Evolutionary conservation across 208 protist genomes (phyloP).

Genomic region (Willaertia magna): DNA sequence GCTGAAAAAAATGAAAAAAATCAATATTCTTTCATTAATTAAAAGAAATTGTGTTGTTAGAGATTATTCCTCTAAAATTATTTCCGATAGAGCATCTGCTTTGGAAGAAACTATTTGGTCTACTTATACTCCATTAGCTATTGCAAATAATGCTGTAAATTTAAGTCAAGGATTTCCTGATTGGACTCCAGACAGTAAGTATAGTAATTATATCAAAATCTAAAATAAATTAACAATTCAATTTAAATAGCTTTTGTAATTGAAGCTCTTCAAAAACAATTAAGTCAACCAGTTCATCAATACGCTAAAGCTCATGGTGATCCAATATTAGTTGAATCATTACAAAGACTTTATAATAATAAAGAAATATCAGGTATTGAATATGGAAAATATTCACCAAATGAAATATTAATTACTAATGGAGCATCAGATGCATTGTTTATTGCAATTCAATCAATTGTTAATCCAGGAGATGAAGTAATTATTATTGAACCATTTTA

Average conservation of each 20-base stretch:
- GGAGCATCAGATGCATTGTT: constrained; percentile 67
- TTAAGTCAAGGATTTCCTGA: constrained; percentile 77
- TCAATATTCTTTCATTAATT: no score
- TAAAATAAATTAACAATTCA: background rate
- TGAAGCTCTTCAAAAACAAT: background rate
- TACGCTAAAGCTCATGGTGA: constrained; percentile 58
- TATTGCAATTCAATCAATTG: constrained; percentile 48
- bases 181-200: constrained; percentile 45
- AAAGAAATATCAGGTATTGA: constrained; percentile 23
- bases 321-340: constrained; percentile 44
- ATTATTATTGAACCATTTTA: constrained; percentile 79
- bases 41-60: no score
- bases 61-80: no score
- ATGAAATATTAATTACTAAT: constrained; percentile 53
- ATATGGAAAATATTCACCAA: constrained; percentile 27
- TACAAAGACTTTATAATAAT: constrained; percentile 48
- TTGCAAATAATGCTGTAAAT: constrained; percentile 63
- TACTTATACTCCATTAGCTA: constrained; percentile 65
- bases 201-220: constrained; percentile 48
- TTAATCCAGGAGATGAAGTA: constrained; percentile 73
- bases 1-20: no score
- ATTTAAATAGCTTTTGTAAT: background rate
- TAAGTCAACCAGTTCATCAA: constrained; percentile 32
- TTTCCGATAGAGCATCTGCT: background rate
- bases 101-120: constrained; percentile 45